Conservation (phyloP, 495 filamentous ascomycete species). For the Margaritispora aquatica region DNA sequence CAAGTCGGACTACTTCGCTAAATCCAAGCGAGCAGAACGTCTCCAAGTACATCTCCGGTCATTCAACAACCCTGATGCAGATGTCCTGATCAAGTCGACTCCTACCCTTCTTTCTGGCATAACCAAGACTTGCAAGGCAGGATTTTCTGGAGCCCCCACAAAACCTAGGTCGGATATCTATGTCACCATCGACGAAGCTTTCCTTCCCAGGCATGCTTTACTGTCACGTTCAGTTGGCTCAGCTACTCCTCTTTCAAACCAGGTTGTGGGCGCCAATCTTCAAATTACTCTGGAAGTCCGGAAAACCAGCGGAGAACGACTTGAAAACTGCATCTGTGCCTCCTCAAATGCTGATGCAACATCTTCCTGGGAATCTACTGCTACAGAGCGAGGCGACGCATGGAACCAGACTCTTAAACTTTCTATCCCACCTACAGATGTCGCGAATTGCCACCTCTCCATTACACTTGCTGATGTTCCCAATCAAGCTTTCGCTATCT, state of each 20-base stretch:
- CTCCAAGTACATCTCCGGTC: conserved; percentile 70
- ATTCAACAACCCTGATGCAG: conserved; percentile 69
- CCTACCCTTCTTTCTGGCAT: conserved; percentile 83
- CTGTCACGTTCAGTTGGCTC: conserved; percentile 75
- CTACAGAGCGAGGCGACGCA: conserved; percentile 64
- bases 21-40: conserved; percentile 61
- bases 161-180: conserved; percentile 91
- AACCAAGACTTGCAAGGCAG: conserved; percentile 74
- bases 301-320: conserved; percentile 64
- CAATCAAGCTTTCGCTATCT: conserved; percentile 78
- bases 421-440: conserved; percentile 71
- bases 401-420: conserved; percentile 90
- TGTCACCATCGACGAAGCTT: conserved; percentile 70
- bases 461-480: conserved; percentile 84
- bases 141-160: conserved; percentile 90
- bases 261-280: conserved; percentile 61
- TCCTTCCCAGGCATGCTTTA: conserved; percentile 67
- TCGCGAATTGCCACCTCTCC: conserved; percentile 78
- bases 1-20: conserved; percentile 63
- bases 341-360: conserved; percentile 68
- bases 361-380: conserved; percentile 83
- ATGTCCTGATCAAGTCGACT: conserved; percentile 72
- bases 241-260: conserved; percentile 58
- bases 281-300: conserved; percentile 89
- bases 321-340: conserved; percentile 81